phyloP scores from a whole-genome alignment of 1,284 basidiomycete species.

The Fistulina hepatica region DNA sequence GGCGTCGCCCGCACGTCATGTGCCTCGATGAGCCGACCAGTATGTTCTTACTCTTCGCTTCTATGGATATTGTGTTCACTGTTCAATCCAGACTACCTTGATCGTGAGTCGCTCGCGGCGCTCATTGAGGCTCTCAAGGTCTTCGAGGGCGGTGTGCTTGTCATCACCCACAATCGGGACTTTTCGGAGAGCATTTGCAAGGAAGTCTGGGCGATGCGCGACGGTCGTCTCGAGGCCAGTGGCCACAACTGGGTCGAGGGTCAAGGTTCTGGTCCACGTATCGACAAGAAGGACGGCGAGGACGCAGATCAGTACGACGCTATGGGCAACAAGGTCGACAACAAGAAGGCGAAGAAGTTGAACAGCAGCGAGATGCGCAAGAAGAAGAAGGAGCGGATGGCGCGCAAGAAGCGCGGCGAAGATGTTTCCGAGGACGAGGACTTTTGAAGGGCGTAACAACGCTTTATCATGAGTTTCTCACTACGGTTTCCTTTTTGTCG shows the following conservation, averaged over 20 bases:
- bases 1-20: conserved; percentile 96
- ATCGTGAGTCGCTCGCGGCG: conserved; percentile 94
- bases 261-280: conserved; percentile 83
- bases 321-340: conserved; percentile 91
- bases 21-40: conserved; percentile 96
- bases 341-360: conserved; percentile 78
- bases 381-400: conserved; percentile 93
- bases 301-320: conserved; percentile 89
- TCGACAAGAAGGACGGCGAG: conserved; percentile 81
- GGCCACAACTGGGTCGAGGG: conserved; percentile 99
- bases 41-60: conserved; percentile 26
- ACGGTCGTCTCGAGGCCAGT: conserved; percentile 85
- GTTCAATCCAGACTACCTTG: conserved; percentile 69
- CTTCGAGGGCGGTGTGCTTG: conserved; percentile 94
- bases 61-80: not conserved
- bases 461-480: too few species aligned
- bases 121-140: conserved; percentile 93
- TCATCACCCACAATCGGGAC: conserved; percentile 96
- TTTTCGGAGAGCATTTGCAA: conserved; percentile 93
- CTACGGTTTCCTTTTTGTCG: too few species aligned
- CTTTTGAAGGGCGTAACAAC: too few species aligned
- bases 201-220: conserved; percentile 92
- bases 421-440: conserved; percentile 66
- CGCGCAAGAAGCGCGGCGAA: conserved; percentile 75
- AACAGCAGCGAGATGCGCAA: conserved; percentile 76